Base-by-base conservation (phyloP, 441 rosid genomes). In the Gossypium gossypioides region DNA sequence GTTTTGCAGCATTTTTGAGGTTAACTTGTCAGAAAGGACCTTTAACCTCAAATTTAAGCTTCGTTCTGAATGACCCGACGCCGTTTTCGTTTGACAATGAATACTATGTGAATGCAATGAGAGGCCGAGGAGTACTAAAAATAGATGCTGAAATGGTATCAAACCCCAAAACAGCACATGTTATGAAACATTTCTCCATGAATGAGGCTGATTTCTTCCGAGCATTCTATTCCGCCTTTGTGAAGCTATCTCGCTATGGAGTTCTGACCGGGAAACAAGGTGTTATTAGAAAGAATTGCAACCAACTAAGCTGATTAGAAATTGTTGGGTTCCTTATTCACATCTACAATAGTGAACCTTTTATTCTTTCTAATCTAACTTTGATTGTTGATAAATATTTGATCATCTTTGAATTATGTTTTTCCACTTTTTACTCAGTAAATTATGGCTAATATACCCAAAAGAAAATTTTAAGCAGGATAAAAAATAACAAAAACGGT, bases 91-190 rank as follows among this genome's bases (percentile, higher is more conserved):
- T 82, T 12, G 87, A 84, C 66, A 77, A 82, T 12, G 66, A 72
- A 59, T 84, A 84, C 71, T 82, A 78, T 56, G 73, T 64, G 4
- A 80, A 71, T 64, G 74, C 84, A 6, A 76, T 76, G 5, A 68
- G 68, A 3, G 84, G 87, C 48, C 76, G 72, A 55, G 85, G 85
- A 9, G 76, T 77, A 18, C 81, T 82, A n/a, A 68, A 66, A 10
- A 79, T 84, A 21, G 87, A 84, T 60, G 77, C 84, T 18, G 82
- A 78, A 72, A 76, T 84, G 68, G 87, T 67, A n/a, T 50, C 73
- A 0, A 82, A 84, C n/a, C 81, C 85, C 15, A 64, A 76, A 29
- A 84, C 87, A 13, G 77, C 80, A 9, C 77, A 74, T 0, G 40
- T 80, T n/a, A 75, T 80, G 0, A 72, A 80, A 72, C 80, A 71